A percentile compares a stretch with the other conserved stretches of the same genome.
phyloP scores from a whole-genome alignment of 129 eudicot species.

The Helichrysum umbraculigerum region DNA sequence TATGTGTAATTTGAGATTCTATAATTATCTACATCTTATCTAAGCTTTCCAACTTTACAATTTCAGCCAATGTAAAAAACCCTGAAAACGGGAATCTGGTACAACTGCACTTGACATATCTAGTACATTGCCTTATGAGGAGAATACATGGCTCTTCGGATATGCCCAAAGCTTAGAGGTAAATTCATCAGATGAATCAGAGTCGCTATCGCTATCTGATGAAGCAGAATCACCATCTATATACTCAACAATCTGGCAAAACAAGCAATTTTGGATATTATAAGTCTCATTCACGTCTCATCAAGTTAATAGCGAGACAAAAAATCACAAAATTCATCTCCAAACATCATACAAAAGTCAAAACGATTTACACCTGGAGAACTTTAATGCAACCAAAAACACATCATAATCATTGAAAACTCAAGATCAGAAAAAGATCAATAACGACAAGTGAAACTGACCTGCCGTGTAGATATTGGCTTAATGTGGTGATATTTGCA shows the following conservation, averaged over 20 bases:
- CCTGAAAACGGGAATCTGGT: background rate
- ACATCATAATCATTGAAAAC: background rate
- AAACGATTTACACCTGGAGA: background rate
- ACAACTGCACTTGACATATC: background rate
- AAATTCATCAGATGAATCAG: slow-evolving; percentile 41
- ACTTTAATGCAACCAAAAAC: background rate
- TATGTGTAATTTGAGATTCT: background rate
- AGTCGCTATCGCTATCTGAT: slow-evolving; percentile 71
- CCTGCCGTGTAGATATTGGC: slow-evolving; percentile 60
- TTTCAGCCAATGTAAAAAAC: background rate
- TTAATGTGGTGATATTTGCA: slow-evolving; percentile 43
- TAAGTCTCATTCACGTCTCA: background rate
- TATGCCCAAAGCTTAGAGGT: slow-evolving; percentile 67
- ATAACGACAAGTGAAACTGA: slow-evolving; percentile 15
- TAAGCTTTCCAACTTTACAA: slow-evolving; percentile 5
- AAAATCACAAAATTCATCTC: background rate
- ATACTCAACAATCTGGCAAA: slow-evolving; percentile 59
- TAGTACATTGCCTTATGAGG: background rate
- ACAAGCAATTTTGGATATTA: background rate
- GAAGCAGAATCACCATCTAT: slow-evolving; percentile 41
- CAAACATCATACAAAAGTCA: background rate
- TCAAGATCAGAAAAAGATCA: background rate
- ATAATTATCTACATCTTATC: background rate
- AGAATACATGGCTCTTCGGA: slow-evolving; percentile 24
- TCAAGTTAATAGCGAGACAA: background rate